Base-by-base conservation (phyloP, 345 rosid genomes). In the Cardamine chenopodiifolia region DNA sequence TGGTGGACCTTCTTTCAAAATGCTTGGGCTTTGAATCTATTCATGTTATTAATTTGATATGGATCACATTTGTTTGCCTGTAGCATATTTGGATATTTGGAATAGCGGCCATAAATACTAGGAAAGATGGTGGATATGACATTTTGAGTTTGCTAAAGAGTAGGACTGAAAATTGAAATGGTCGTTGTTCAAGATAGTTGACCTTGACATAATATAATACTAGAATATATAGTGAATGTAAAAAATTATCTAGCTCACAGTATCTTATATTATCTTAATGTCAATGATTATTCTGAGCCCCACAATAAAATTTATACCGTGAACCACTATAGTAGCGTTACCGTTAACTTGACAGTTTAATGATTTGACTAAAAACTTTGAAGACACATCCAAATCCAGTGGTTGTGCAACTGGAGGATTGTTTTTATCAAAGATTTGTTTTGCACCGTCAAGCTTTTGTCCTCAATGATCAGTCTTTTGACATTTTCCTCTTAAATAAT, bases 361-460 rank as follows among this genome's bases (percentile, higher is more conserved):
- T 19, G 55, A 44, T 73, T 45, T 66, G 72, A 66, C 59, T 10
- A 50, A 49, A 19, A 22, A 11, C 10, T 71, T 62, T 72, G 44
- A 14, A 52, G 69, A 40, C 7, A 4, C 26, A 44, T 40, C 45
- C 17, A 64, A 42, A 42, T 72, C 69, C 28, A 64, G 56, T 47
- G 57, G 29, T 49, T 48, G 29, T 49, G 70, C 45, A 20, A 32
- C 44, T 66, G 31, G 52, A 42, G 35, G n/a, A 8, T 60, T 37
- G 49, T 6, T 61, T 23, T 25, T 72, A 14, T 26, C 22, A 13
- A 52, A 62, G n/a, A 32, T 13, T 44, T 55, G 47, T 31, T 48
- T 62, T 40, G 76, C 55, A 72, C 71, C 53, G 31, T 37, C 52
- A 17, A 14, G 3, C 50, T 25, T 39, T 11, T 22, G 22, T 29